Evolutionary conservation across 208 protist species (phyloP), one percentile per base, ranked within the genome.

Genomic region (Leishmania amazonensis): DNA sequence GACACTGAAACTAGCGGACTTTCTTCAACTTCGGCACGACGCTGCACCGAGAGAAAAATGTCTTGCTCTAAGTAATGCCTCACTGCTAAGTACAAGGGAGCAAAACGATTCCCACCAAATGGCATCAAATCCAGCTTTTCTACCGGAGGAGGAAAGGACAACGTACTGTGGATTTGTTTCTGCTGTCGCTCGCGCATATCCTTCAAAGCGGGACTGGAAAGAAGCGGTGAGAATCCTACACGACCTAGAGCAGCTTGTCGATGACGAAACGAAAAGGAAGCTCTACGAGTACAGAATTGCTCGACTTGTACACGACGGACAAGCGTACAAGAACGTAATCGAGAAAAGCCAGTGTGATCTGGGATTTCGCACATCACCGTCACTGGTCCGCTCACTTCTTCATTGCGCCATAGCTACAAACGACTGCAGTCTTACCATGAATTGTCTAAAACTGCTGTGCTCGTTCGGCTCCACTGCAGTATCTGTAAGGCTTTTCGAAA

Each of bases 101-200:
- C 40, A 28, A 0, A 73, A 78, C 31, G 83, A 86, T 40, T 80
- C 53, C 28, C 62, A 68, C 19, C 74, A 86, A 73, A 86, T 86
- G 83, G 78, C 74, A 64, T 72, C 57, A 45, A 86, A 86, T 24
- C 78, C 83, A 31, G 62, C 83, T n/a, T 86, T 86, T 80, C 35
- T 86, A 8, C 83, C 83, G 24, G 78, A 75, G 0, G 83, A 86
- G 67, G 78, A 82, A 40, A 75, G 38, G 40, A 42, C 35, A 6
- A 74, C 57, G n/a, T 86, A 83, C 58, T 86, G 78, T 45, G 83
- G 83, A 53, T 86, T 86, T 75, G 75, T 78, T 28, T 62, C 83
- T 31, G 83, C 83, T 13, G 78, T 83, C 51, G 83, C 83, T 31
- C 83, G 77, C 13, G 83, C 73, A 3, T 86, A 58, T 73, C 83